Evolutionary conservation across 2,329 filamentous ascomycete species (phyloP).

Genomic region (Talaromyces sp.): DNA sequence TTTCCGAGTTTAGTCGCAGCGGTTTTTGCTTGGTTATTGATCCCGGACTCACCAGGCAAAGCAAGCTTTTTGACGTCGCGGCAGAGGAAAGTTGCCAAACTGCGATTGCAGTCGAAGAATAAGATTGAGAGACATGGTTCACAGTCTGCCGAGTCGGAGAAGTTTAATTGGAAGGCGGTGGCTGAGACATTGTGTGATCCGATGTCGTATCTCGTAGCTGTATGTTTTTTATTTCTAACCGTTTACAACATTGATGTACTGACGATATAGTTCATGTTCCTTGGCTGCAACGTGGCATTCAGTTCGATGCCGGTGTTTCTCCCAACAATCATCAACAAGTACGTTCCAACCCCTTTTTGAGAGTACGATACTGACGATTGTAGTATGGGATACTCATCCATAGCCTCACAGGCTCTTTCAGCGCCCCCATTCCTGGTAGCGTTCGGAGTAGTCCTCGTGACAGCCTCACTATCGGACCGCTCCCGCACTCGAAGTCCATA

Average conservation of each 20-base stretch:
- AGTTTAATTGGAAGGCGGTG: constrained; percentile 57
- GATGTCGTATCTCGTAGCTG: constrained; percentile 69
- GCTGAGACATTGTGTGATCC: constrained; percentile 61
- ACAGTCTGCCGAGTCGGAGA: constrained; percentile 21
- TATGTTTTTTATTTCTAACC: constrained; percentile 25
- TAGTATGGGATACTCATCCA: constrained; percentile 66
- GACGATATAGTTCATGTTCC: constrained; percentile 64
- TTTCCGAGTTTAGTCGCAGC: constrained; percentile 77
- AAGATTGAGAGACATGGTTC: constrained; percentile 37
- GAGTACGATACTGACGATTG: constrained; percentile 5
- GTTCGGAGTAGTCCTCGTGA: constrained; percentile 68
- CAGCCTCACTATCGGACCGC: constrained; percentile 70
- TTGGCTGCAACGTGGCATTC: constrained; percentile 84
- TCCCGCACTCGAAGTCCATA: constrained; percentile 60
- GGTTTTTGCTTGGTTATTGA: constrained; percentile 67
- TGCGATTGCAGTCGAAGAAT: constrained; percentile 59
- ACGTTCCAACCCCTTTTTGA: constrained; percentile 18
- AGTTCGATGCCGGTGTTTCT: constrained; percentile 83
- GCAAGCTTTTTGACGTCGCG: constrained; percentile 61
- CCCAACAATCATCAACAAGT: constrained; percentile 70
- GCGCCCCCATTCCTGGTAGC: constrained; percentile 78
- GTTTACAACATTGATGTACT: background rate
- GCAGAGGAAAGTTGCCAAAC: constrained; percentile 66
- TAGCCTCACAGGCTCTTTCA: constrained; percentile 71
- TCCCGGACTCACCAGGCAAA: constrained; percentile 72